Conservation (phyloP, 176 grass and related monocot genomes). For the Carex scoparia region DNA sequence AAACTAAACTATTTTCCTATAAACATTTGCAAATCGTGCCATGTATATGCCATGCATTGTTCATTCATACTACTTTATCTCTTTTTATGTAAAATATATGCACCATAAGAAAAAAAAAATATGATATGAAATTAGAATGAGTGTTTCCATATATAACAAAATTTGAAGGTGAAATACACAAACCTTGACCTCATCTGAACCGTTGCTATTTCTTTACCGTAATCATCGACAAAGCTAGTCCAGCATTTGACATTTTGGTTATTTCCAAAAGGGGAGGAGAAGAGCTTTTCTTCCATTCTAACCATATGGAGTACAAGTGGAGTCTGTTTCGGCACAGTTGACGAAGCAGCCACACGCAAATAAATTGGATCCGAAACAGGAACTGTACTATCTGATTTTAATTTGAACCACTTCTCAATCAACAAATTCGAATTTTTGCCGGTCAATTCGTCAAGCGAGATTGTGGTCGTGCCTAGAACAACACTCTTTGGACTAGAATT, state of each 20-base stretch:
- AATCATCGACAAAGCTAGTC: conserved; percentile 48
- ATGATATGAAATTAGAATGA: not conserved
- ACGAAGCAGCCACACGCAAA: conserved; percentile 59
- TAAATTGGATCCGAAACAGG: conserved; percentile 23
- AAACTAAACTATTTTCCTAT: too few species aligned
- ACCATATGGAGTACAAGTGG: conserved; percentile 25
- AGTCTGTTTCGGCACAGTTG: not conserved
- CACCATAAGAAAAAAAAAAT: not conserved
- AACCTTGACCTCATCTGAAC: conserved; percentile 51
- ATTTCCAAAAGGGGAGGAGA: conserved; percentile 36
- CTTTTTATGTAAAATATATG: too few species aligned
- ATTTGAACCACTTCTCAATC: conserved; percentile 64
- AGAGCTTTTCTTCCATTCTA: not conserved
- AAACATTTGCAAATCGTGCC: too few species aligned
- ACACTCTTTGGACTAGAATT: not conserved
- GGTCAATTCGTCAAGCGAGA: conserved; percentile 49
- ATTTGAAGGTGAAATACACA: not conserved
- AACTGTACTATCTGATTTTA: conserved; percentile 34
- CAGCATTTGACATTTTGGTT: conserved; percentile 33
- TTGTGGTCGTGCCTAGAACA: conserved; percentile 46
- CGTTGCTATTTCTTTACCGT: conserved; percentile 37
- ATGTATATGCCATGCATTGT: too few species aligned
- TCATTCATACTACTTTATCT: too few species aligned
- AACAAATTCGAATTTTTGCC: conserved; percentile 46
- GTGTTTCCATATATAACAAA: not conserved